Conservation (phyloP, 805 yeast genomes). For the Yamadazyma paraphyllophila region DNA sequence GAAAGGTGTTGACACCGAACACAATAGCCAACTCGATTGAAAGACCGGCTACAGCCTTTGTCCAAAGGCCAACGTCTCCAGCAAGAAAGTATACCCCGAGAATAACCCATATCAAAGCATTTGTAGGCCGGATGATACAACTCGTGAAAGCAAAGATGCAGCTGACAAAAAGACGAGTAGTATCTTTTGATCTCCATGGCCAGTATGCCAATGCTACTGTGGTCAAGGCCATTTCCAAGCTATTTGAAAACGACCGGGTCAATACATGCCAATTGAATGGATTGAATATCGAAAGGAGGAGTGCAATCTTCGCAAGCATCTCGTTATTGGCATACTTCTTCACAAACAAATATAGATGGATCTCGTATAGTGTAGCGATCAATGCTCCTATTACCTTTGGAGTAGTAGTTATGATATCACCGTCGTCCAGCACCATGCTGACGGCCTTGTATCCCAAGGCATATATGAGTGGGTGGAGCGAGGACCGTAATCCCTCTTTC, state of each 20-base stretch:
- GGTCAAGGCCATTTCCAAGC: conserved; percentile 73
- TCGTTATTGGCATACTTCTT: conserved; percentile 31
- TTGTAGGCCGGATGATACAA: conserved; percentile 82
- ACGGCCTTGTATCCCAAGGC: conserved; percentile 38
- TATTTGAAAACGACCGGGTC: conserved; percentile 84
- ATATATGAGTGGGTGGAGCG: conserved; percentile 75
- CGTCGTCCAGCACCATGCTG: conserved; percentile 20
- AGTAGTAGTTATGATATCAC: conserved; percentile 39
- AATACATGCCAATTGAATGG: conserved; percentile 80
- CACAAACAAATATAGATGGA: conserved; percentile 51
- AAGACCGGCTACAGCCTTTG: conserved; percentile 19
- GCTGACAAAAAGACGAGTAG: conserved; percentile 21
- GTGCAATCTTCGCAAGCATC: conserved; percentile 38
- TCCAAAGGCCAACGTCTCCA: background rate
- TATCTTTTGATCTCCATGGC: conserved; percentile 52
- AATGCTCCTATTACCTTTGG: conserved; percentile 74
- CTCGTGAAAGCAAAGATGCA: conserved; percentile 56
- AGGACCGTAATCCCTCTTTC: conserved; percentile 70
- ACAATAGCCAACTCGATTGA: conserved; percentile 15
- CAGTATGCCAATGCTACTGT: conserved; percentile 64
- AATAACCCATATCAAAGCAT: conserved; percentile 69
- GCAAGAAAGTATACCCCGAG: conserved; percentile 43
- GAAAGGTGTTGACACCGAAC: conserved; percentile 33
- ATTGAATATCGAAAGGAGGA: conserved; percentile 54
- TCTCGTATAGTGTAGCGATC: conserved; percentile 72